Percentiles rank a stretch among this genome's conserved stretches.
phyloP scores from a whole-genome alignment of 306 rosid species.

The Astragalus glycyphyllos region DNA sequence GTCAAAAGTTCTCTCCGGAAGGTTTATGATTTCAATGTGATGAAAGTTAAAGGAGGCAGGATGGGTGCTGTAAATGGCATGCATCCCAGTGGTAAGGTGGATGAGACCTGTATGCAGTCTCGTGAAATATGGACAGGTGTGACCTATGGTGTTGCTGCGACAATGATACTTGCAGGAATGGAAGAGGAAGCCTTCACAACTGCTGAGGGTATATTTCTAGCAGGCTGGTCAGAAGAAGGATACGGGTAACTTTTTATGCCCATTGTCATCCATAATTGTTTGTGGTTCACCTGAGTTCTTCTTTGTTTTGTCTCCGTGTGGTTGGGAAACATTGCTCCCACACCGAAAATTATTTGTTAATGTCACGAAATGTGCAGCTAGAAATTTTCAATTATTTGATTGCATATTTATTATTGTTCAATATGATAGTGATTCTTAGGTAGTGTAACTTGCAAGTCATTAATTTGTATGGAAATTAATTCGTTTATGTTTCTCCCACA shows the following conservation, averaged over 20 bases:
- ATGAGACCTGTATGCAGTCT: slow-evolving; percentile 99
- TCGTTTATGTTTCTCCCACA: slow-evolving; percentile 38
- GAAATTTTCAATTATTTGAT: not conserved
- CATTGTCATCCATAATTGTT: slow-evolving; percentile 15
- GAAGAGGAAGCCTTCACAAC: slow-evolving; percentile 87
- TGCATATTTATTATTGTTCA: not conserved
- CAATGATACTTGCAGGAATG: slow-evolving; percentile 96
- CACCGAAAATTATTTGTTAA: slow-evolving; percentile 4
- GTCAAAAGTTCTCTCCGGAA: slow-evolving; percentile 78
- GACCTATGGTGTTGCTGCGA: slow-evolving; percentile 92
- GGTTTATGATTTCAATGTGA: slow-evolving; percentile 88
- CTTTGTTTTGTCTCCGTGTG: not conserved
- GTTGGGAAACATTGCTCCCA: not conserved
- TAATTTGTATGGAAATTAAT: slow-evolving; percentile 18
- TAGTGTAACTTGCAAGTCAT: slow-evolving; percentile 18
- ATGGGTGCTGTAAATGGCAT: slow-evolving; percentile 99
- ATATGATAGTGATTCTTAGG: not conserved
- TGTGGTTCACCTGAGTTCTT: slow-evolving; percentile 14
- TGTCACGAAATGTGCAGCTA: slow-evolving; percentile 3
- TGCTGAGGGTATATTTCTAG: slow-evolving; percentile 89
- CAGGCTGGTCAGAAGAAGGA: slow-evolving; percentile 99
- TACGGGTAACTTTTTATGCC: slow-evolving; percentile 71
- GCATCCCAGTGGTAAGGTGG: slow-evolving; percentile 94
- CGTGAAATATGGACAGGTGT: slow-evolving; percentile 99
- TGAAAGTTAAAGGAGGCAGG: slow-evolving; percentile 90